phyloP scores from a whole-genome alignment of 2,329 filamentous ascomycete species.

The Aaosphaeria pasadenensis region DNA sequence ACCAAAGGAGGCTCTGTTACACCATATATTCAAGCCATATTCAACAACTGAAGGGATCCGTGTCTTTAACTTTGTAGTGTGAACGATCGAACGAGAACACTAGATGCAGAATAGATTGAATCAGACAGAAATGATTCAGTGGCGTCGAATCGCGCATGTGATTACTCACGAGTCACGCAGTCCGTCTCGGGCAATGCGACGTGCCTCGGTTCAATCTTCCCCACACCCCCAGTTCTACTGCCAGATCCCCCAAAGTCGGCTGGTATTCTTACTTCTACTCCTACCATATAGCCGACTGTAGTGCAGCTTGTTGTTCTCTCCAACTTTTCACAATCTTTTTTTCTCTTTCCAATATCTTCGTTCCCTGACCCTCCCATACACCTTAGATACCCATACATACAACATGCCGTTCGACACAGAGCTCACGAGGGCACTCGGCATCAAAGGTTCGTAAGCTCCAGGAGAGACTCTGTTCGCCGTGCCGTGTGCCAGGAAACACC shows the following conservation, averaged over 20 bases:
- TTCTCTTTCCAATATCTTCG: not conserved
- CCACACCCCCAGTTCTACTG: not conserved
- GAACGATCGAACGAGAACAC: no score
- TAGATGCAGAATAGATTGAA: no score
- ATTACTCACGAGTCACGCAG: not conserved
- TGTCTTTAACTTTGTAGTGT: no score
- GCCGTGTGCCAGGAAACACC: not conserved
- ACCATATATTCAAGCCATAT: no score
- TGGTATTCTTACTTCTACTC: no score
- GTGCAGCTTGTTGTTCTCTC: not conserved
- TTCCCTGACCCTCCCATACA: not conserved
- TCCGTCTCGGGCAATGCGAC: not conserved
- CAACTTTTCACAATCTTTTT: not conserved
- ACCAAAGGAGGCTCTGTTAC: no score
- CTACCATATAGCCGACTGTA: no score
- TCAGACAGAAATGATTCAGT: not conserved
- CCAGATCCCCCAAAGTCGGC: no score
- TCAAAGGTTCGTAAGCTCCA: constrained; percentile 38
- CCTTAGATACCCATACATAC: not conserved
- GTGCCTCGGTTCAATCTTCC: not conserved
- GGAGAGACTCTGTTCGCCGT: constrained; percentile 1
- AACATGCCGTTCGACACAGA: constrained; percentile 64
- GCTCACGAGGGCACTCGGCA: constrained; percentile 60
- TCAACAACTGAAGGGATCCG: no score
- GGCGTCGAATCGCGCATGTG: not conserved